Evolutionary conservation across 805 yeast genomes (phyloP), one percentile per base, ranked within the genome.

Genomic region (Isabelozyma rhagii): DNA sequence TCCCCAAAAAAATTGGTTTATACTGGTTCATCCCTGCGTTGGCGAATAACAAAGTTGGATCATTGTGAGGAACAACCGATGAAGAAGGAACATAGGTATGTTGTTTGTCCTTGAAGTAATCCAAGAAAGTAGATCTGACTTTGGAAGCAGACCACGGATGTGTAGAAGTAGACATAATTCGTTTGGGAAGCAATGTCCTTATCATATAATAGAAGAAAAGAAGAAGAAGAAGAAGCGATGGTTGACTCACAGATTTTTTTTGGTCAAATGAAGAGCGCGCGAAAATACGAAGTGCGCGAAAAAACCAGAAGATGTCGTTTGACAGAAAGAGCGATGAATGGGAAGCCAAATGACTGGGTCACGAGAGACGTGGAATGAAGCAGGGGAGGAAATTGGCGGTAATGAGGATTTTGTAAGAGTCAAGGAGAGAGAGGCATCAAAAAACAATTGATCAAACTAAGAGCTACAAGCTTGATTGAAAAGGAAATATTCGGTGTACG

Each of bases 21-120:
- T 92, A 94, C 77, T 94, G 99, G 75, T 94, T 94, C 99, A 94
- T 94, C 72, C 98, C 99, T 51, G 99, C 99, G 67, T 94, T 94
- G 65, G 99, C 96, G 66, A 94, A 94, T 54, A 94, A 77, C 54
- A 94, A 79, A 25, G 98, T 93, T 47, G 99, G 99, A 67, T 94
- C 99, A 74, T 94, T 97, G 68, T 87, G 96, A 47, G 99, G 99
- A 52, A 94, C 85, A 28, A 93, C 98, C 0, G 97, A 89, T 1
- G 98, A 91, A 0, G 96, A 87, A 18, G 97, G 90, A 44, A 94
- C 92, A 67, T 81, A 91, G 2, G 83, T 85, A 68, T 94, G 99
- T 45, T 76, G 69, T 44, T 72, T 71, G 43, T 79, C 72, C 57
- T 80, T 79, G 72, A 94, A 94, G 66, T 74, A 93, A 57, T 91